Percentiles rank a stretch among this genome's conserved stretches.
Evolutionary conservation across 768 basidiomycete genomes (phyloP).

Genomic region (Rossbeevera mucosa): DNA sequence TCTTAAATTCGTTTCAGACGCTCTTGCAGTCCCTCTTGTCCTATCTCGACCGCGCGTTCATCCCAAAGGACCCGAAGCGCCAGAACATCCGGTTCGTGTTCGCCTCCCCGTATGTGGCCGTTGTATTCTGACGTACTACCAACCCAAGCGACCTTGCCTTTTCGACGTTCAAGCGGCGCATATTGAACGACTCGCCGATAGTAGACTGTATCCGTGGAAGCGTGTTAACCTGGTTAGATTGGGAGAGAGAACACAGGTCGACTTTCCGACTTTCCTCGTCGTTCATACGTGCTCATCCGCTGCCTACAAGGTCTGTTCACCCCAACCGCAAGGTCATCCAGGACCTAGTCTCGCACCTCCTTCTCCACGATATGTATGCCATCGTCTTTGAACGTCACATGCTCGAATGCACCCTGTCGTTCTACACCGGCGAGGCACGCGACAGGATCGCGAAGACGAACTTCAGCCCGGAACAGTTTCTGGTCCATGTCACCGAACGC

Average conservation of each 20-base stretch:
- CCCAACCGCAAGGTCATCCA: slow-evolving; percentile 39
- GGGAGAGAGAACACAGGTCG: slow-evolving; percentile 47
- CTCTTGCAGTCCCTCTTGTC: slow-evolving; percentile 61
- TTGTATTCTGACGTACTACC: neutral
- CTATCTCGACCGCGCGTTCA: slow-evolving; percentile 67
- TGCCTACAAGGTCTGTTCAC: slow-evolving; percentile 38
- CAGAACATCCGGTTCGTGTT: slow-evolving; percentile 45
- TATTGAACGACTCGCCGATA: slow-evolving; percentile 49
- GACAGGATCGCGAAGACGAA: slow-evolving; percentile 31
- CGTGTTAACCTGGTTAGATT: slow-evolving; percentile 48
- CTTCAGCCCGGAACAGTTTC: slow-evolving; percentile 46
- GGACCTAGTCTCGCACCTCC: slow-evolving; percentile 53
- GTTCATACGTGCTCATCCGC: neutral
- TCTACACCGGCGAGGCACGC: slow-evolving; percentile 51
- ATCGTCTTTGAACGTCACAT: slow-evolving; percentile 54
- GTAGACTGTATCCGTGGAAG: slow-evolving; percentile 40
- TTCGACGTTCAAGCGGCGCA: slow-evolving; percentile 42
- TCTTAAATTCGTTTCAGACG: slow-evolving; percentile 33
- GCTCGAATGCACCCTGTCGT: slow-evolving; percentile 45
- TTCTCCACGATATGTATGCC: slow-evolving; percentile 52
- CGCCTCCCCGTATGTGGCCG: neutral
- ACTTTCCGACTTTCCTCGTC: neutral
- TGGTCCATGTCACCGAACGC: slow-evolving; percentile 42
- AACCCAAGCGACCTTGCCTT: slow-evolving; percentile 51
- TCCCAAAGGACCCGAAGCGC: slow-evolving; percentile 37